Percentiles rank a stretch among this genome's conserved stretches.
phyloP scores from a whole-genome alignment of 202 grass and related monocot species.

The Brachypodium distachyon region DNA sequence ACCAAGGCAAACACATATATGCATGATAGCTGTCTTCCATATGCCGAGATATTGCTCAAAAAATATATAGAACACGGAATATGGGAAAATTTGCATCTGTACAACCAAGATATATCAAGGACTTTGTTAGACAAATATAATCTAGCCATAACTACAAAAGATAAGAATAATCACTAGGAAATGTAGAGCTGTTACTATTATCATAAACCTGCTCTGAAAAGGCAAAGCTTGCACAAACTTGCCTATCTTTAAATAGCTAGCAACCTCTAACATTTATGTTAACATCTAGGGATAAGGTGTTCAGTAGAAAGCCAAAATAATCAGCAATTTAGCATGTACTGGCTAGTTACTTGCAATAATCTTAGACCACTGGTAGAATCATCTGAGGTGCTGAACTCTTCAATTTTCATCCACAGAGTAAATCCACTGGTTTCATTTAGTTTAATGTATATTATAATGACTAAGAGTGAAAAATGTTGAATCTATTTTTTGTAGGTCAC shows the following conservation, averaged over 20 bases:
- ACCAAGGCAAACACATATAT: slow-evolving; percentile 88
- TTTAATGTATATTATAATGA: not conserved
- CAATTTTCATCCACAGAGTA: not conserved
- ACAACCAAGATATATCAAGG: slow-evolving; percentile 16
- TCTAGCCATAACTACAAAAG: not conserved
- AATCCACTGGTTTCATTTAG: not conserved
- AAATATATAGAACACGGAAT: slow-evolving; percentile 98
- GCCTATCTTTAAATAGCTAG: not conserved
- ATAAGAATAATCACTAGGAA: not conserved
- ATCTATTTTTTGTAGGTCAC: not conserved
- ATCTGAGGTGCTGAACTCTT: not conserved
- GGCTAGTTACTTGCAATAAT: not conserved
- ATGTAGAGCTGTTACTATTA: not conserved
- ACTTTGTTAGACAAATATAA: slow-evolving; percentile 6
- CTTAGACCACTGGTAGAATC: not conserved
- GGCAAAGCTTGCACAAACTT: not conserved
- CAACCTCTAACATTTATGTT: not conserved
- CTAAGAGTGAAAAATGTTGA: not conserved
- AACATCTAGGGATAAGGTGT: not conserved
- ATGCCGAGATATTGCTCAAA: slow-evolving; percentile 96
- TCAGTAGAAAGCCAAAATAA: not conserved
- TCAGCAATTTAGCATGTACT: not conserved
- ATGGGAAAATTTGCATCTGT: slow-evolving; percentile 95
- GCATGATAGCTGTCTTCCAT: slow-evolving; percentile 89
- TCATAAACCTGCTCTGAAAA: slow-evolving; percentile 7